These are phyloP conservation scores for Pseudopithomyces chartarum DNA, from an alignment of 2,329 filamentous ascomycete genomes.

Conservation along the genomic window DNA sequence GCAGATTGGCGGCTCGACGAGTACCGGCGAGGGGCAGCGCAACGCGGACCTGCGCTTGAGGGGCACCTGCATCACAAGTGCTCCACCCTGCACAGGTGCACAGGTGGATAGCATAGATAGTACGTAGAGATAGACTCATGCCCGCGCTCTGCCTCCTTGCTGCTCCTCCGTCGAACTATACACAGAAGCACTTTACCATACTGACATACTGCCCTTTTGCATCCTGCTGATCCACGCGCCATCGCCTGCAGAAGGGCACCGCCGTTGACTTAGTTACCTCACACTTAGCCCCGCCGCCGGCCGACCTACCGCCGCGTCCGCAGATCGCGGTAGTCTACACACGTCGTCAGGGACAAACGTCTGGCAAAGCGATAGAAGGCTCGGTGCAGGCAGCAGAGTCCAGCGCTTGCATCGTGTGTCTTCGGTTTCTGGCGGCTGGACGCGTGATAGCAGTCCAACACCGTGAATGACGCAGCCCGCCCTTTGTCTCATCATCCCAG, in stretches of 20 bases:
- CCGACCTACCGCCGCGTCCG: background rate
- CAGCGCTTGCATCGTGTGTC: background rate
- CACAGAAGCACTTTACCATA: background rate
- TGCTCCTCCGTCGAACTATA: no score
- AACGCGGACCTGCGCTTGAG: background rate
- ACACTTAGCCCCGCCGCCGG: background rate
- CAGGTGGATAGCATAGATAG: background rate
- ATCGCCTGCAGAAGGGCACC: background rate
- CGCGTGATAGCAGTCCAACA: conserved; percentile 1
- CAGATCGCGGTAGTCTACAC: background rate
- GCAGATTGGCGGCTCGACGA: background rate
- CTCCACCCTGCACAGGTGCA: background rate
- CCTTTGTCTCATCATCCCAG: conserved; percentile 8
- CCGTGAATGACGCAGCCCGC: conserved; percentile 9
- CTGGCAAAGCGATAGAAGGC: background rate
- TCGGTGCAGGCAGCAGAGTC: background rate
- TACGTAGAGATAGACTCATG: background rate
- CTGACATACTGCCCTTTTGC: background rate
- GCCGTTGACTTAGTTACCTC: background rate
- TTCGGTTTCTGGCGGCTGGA: background rate
- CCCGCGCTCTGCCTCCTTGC: background rate
- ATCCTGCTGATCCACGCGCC: background rate
- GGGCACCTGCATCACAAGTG: background rate
- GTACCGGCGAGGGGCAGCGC: background rate
- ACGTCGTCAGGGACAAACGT: background rate